Conservation (phyloP, 208 protist species). For the Blastocrithidia nonstop region DNA sequence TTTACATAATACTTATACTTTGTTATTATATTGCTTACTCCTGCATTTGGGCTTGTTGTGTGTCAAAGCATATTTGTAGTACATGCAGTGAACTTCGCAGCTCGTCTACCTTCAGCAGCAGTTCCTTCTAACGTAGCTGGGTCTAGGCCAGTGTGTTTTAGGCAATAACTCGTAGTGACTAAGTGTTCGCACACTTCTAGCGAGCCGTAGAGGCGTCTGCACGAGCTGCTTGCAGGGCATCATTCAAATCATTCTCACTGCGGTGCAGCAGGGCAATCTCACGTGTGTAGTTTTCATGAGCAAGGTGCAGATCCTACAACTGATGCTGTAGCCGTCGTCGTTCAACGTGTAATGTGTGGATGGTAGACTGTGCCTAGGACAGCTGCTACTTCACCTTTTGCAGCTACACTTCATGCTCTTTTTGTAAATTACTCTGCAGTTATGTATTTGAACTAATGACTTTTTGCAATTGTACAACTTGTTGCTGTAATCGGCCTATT, state of each 20-base stretch:
- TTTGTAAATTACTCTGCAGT: no score
- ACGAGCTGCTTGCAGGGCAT: slow-evolving; percentile 42
- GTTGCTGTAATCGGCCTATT: no score
- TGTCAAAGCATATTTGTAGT: slow-evolving; percentile 83
- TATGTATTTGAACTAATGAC: no score
- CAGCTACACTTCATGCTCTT: no score
- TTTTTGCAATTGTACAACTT: no score
- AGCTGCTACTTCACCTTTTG: no score
- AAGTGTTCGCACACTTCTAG: slow-evolving; percentile 68
- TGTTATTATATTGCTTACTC: slow-evolving; percentile 23
- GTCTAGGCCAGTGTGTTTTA: slow-evolving; percentile 45
- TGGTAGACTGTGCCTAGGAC: no score
- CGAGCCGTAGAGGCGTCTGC: slow-evolving; percentile 46
- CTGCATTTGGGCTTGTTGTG: slow-evolving; percentile 66
- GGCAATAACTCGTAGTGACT: slow-evolving; percentile 69
- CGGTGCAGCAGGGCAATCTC: no score
- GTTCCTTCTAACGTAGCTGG: slow-evolving; percentile 43
- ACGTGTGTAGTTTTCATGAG: no score
- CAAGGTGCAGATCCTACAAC: slow-evolving; percentile 13
- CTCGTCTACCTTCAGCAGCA: slow-evolving; percentile 68
- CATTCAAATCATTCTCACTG: no score
- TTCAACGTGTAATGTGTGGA: slow-evolving; percentile 12
- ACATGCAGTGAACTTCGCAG: slow-evolving; percentile 61
- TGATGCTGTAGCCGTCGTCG: slow-evolving; percentile 24
- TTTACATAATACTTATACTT: background rate